Evolutionary conservation across 345 rosid genomes (phyloP), one percentile per base, ranked within the genome.

Genomic region (Citrus australasica): DNA sequence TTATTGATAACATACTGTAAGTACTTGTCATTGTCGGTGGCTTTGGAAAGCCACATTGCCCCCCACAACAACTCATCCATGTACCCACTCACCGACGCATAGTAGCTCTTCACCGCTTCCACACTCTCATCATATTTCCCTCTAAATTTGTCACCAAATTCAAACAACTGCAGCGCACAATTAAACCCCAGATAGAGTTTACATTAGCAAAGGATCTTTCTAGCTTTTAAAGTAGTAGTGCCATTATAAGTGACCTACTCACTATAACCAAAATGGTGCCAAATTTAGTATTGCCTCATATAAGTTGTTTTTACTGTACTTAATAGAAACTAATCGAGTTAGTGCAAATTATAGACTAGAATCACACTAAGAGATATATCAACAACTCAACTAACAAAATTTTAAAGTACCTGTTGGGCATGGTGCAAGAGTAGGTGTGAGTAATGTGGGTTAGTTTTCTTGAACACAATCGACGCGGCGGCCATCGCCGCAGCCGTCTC

Each of bases 401-500:
- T 10, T n/a, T 1, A 42, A 11, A 19, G 17, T 81, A 91, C 98
- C 89, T 95, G 89, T 83, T 87, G 88, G 79, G 99, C 98, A 78
- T 94, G 99, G 92, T 89, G 98, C 75, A 96, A 78, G 48, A 96
- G 95, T 68, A 94, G 89, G 88, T 87, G 91, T 5, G 99, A 88
- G 85, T 96, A 96, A 83, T 86, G 97, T 63, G 93, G 93, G 86
- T 90, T 93, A 38, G 89, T 85, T 82, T 81, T 73, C 79, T 78
- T 86, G 85, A 96, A 94, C 74, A 92, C 99, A 0, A 96, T 88
- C 0, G 99, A 91, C 9, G 98, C 97, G 1, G 97, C 97, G 5
- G 98, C 98, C 98, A 96, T 88, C 24, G 99, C 97, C 1, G 99
- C 98, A 0, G 97, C 98, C 0, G 94, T 95, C 88, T 95, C 99